Evolutionary conservation across 1,139 yeast genomes (phyloP), one percentile per base, ranked within the genome.

Genomic region (Candida frijolesensis): DNA sequence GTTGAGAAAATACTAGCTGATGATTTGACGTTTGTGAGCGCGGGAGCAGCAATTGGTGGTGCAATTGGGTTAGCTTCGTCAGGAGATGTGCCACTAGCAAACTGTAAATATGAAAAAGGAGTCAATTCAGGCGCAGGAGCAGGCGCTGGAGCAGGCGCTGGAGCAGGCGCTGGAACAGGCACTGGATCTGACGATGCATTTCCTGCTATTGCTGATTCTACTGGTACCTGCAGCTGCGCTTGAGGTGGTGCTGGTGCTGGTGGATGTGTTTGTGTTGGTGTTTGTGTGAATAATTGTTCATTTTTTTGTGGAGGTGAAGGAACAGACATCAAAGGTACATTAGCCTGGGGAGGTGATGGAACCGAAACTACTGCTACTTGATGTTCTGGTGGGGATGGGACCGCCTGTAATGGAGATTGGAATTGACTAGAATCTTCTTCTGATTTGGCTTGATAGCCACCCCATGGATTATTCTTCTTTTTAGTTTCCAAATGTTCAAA

Each of bases 391-490:
- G 44, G 34, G 9, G 25, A 15, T 16, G 22, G 8, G n/a, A 8
- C 30, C 1, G 30, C 16, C 30, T 38, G 32, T 8, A 22, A 8
- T 22, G 25, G 34, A 7, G 16, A 10, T 27, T 38, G 43, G 5
- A 11, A 25, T 11, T 35, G 16, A 29, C n/a, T 32, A 19, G 15
- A 19, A 18, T 33, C 40, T 15, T 43, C 44, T 18, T 34, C 27
- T 34, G 43, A 35, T 37, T 42, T 34, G 12, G 33, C 46, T 42
- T 60, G 51, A 49, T 55, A 65, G 11, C 60, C 63, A 2, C 67
- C 66, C 71, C 71, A 67, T 1, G 71, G 71, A 42, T 67, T 67
- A 12, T 63, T 48, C 27, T 61, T 59, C 41, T 60, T 51, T 19
- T 41, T 46, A 7, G 15, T 34, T 29, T 48, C 51, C n/a, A 44